A percentile compares a stretch with the other conserved stretches of the same genome.
Conservation (phyloP, 352 stramenopile species). For the Globisporangium apiculatum region DNA sequence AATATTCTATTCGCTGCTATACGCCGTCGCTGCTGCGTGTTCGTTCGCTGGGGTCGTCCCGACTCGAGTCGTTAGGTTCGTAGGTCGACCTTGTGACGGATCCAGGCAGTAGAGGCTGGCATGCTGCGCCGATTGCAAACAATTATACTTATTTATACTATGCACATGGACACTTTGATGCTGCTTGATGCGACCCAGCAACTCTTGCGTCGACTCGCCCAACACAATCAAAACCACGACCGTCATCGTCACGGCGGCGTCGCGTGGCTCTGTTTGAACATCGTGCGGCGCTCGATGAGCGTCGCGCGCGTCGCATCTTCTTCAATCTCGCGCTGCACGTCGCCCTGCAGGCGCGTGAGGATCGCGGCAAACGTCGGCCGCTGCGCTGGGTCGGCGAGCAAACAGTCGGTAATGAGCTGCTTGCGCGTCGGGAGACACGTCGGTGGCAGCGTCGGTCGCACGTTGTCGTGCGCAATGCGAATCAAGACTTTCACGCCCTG, state of each 20-base stretch:
- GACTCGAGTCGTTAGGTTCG: no score
- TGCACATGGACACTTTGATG: no score
- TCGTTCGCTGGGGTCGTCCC: background rate
- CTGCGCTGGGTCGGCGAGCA: conserved; percentile 40
- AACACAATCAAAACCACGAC: no score
- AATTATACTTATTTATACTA: no score
- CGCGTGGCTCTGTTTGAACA: conserved; percentile 14
- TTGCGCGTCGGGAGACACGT: conserved; percentile 48
- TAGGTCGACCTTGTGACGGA: no score
- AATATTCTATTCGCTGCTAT: conserved; percentile 9
- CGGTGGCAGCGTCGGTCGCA: conserved; percentile 64
- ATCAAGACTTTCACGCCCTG: conserved; percentile 65
- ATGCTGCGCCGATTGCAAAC: no score
- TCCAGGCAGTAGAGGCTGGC: no score
- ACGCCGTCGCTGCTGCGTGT: conserved; percentile 2
- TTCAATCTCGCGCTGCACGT: conserved; percentile 76
- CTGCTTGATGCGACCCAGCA: no score
- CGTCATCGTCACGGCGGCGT: no score
- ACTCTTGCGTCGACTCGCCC: no score
- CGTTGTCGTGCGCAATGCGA: conserved; percentile 59
- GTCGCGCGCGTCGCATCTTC: conserved; percentile 27
- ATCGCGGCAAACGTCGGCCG: conserved; percentile 76
- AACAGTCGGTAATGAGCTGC: conserved; percentile 69
- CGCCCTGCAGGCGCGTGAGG: conserved; percentile 61
- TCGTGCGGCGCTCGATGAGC: conserved; percentile 16